phyloP scores from a whole-genome alignment of 2,329 filamentous ascomycete genomes.

The Zarea fungicola region DNA sequence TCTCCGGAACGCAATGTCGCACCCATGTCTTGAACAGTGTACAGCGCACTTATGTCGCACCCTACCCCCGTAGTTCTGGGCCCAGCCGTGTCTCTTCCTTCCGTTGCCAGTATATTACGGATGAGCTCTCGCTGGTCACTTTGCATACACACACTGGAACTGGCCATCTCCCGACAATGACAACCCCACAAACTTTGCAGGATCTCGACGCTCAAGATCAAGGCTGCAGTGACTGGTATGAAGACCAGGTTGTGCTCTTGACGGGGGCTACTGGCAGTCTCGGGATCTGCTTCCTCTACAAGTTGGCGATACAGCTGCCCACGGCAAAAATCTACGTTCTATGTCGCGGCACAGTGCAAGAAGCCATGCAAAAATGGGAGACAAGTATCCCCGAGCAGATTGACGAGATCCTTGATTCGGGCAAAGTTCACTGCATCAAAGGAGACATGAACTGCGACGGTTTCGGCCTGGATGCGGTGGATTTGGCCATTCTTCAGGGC shows the following conservation, averaged over 20 bases:
- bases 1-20: too few species aligned
- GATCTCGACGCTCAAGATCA: too few species aligned
- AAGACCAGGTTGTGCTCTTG: neutral
- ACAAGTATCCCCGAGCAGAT: neutral
- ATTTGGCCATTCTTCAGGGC: neutral
- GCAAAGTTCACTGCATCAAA: neutral
- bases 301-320: neutral
- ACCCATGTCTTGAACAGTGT: too few species aligned
- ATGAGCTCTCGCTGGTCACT: too few species aligned
- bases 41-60: too few species aligned
- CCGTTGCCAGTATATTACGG: too few species aligned
- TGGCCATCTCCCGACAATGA: too few species aligned
- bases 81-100: too few species aligned
- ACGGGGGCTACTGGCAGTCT: slow-evolving; percentile 6
- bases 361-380: slow-evolving; percentile 6
- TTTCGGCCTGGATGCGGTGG: neutral
- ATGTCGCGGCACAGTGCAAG: neutral
- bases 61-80: too few species aligned
- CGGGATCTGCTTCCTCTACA: slow-evolving; percentile 2
- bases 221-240: neutral
- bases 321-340: neutral
- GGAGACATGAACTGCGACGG: neutral
- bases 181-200: too few species aligned
- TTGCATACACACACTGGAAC: too few species aligned
- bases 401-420: slow-evolving; percentile 6